Evolutionary conservation across 1,284 basidiomycete genomes (phyloP).

Genomic region (Ustilago bromivora): DNA sequence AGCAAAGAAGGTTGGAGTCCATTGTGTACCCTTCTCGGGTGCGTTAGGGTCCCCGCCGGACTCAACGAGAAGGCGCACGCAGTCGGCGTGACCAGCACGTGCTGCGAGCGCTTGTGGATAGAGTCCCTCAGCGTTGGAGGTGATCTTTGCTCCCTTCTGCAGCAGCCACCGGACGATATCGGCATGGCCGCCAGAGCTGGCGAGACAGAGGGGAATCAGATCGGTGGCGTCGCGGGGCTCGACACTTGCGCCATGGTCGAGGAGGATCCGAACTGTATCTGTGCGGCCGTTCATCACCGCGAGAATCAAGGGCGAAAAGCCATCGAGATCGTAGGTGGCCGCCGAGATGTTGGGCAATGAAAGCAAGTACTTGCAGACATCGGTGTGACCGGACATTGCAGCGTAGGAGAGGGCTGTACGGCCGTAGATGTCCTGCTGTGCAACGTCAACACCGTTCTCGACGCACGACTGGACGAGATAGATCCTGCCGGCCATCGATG

Average conservation of each 20-base stretch:
- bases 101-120: conserved; percentile 98
- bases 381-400: conserved; percentile 88
- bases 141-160: conserved; percentile 80
- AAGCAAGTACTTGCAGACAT: conserved; percentile 82
- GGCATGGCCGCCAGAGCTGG: conserved; percentile 88
- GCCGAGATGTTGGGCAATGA: conserved; percentile 79
- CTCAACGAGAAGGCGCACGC: conserved; percentile 82
- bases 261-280: conserved; percentile 75
- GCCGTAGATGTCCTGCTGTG: conserved; percentile 86
- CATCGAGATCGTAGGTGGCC: conserved; percentile 77
- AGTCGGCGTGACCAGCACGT: conserved; percentile 87
- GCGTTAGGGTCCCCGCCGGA: conserved; percentile 73
- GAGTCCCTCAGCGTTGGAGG: conserved; percentile 92
- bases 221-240: conserved; percentile 72
- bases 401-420: conserved; percentile 95
- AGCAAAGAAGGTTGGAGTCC: conserved; percentile 97
- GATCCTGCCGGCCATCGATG: conserved; percentile 84
- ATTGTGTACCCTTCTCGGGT: conserved; percentile 93
- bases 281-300: conserved; percentile 88
- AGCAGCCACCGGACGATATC: conserved; percentile 85
- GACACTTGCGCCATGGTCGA: conserved; percentile 60
- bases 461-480: conserved; percentile 87
- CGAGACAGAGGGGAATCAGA: conserved; percentile 88
- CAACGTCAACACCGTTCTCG: conserved; percentile 77
- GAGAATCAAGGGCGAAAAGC: conserved; percentile 92